Evolutionary conservation across 2,329 filamentous ascomycete species (phyloP), one percentile per base, ranked within the genome.

Genomic region (Cercospora sp.): DNA sequence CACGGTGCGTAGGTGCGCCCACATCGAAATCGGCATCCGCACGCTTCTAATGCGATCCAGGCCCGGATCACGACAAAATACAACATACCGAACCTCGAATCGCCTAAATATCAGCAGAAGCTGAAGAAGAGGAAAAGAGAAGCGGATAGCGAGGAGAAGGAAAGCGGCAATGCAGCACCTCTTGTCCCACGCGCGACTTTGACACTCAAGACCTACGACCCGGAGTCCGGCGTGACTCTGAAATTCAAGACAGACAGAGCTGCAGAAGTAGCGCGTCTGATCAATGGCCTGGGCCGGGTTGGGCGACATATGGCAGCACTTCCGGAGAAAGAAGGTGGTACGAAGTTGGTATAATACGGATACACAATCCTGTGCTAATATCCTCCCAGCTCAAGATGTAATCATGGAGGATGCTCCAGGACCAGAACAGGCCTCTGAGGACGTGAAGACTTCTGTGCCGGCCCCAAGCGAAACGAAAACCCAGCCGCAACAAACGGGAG

Each of bases 31-130:
- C 18, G 33, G 26, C 63, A 28, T 18, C 23, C 33, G 26, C 63
- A 60, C 59, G 65, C 65, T 64, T 55, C 65, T 60, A 58, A 55
- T 16, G 48, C 48, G 30, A 31, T 58, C 28, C 76, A 97, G 94
- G 94, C 94, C 59, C 88, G 89, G 77, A 92, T 98, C 82, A 96
- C 93, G 73, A 97, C 94, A 71, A 93, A 91, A 85, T 99, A 98
- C 87, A 90, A 88, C 78, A 89, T 94, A 78, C 75, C 76, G 18
- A 75, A 77, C 62, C 72, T 76, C 48, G 71, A 73, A 16, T 73
- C 75, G 33, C 67, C 75, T 70, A 75, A 75, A 63, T 75, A 76
- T 74, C 70, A 76, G 78, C 70, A 67, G 61, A 69, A 71, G 51
- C 53, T 70, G n/a, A 66, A 66, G 55, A 77, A 77, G 65, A 63